phyloP scores from a whole-genome alignment of 2,329 filamentous ascomycete genomes.

The Phaeosphaeriaceae sp. region DNA sequence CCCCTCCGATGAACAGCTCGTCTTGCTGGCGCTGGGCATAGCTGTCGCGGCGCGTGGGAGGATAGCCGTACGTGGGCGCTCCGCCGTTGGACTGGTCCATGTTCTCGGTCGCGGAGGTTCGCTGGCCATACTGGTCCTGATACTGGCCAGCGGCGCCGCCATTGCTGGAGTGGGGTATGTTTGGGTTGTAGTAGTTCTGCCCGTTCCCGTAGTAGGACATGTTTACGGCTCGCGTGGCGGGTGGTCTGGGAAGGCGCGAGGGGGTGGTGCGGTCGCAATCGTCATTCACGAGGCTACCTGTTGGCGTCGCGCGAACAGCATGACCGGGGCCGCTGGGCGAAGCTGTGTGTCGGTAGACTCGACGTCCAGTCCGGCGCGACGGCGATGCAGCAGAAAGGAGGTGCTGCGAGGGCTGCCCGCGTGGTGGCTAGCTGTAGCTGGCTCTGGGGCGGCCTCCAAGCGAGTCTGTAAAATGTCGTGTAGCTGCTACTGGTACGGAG shows the following conservation, averaged over 20 bases:
- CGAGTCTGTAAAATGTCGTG: slow-evolving; percentile 13
- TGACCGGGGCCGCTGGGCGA: slow-evolving; percentile 38
- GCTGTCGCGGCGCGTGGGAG: slow-evolving; percentile 46
- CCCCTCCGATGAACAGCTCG: slow-evolving; percentile 67
- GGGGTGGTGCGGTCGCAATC: slow-evolving; percentile 24
- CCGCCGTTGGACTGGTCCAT: slow-evolving; percentile 71
- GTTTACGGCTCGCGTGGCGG: slow-evolving; percentile 24
- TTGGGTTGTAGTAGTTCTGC: slow-evolving; percentile 58
- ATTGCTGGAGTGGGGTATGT: slow-evolving; percentile 50
- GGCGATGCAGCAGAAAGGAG: slow-evolving; percentile 16
- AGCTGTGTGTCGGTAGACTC: slow-evolving; percentile 9
- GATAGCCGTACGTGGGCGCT: slow-evolving; percentile 47
- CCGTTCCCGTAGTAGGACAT: slow-evolving; percentile 67
- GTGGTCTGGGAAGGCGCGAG: slow-evolving; percentile 20
- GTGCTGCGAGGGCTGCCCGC: slow-evolving; percentile 17
- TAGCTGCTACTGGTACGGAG: background rate
- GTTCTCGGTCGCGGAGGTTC: slow-evolving; percentile 76
- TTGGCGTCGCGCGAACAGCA: slow-evolving; percentile 37
- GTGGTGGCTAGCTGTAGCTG: slow-evolving; percentile 8
- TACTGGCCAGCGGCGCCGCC: slow-evolving; percentile 46
- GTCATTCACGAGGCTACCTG: slow-evolving; percentile 48
- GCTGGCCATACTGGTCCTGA: slow-evolving; percentile 51
- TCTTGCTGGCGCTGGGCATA: slow-evolving; percentile 54
- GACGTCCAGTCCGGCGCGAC: background rate
- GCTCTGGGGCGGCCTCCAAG: slow-evolving; percentile 20